Percentiles rank a stretch among this genome's conserved stretches.
These are phyloP conservation scores for Keithomyces neogunnii DNA, from an alignment of 2,329 filamentous ascomycete species.

Conservation along the genomic window DNA sequence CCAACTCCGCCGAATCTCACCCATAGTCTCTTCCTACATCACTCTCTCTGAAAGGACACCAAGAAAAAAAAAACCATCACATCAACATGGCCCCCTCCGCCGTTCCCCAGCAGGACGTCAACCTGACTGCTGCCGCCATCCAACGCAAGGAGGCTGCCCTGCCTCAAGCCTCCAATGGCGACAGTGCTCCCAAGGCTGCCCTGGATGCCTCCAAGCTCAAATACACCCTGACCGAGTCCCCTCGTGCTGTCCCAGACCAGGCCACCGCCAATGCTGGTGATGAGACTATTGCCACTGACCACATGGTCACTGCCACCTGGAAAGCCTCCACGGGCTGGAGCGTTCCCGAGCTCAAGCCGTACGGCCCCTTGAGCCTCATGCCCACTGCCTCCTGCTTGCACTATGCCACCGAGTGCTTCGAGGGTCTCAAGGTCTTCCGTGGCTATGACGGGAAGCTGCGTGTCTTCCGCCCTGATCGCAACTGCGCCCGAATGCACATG, in stretches of 20 bases:
- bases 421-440: constrained; percentile 75
- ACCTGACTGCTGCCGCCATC: constrained; percentile 44
- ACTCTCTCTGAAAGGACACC: background rate
- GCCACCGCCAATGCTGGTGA: constrained; percentile 35
- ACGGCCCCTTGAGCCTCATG: constrained; percentile 68
- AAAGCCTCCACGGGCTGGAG: constrained; percentile 58
- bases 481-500: constrained; percentile 56
- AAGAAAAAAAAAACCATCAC: background rate
- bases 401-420: constrained; percentile 88
- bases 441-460: constrained; percentile 67
- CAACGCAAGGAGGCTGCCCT: constrained; percentile 37
- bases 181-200: constrained; percentile 42
- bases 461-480: constrained; percentile 68
- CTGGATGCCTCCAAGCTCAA: constrained; percentile 55
- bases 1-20: background rate
- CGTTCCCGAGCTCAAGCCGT: constrained; percentile 65
- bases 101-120: constrained; percentile 36
- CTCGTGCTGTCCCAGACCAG: constrained; percentile 44
- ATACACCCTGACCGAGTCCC: constrained; percentile 42
- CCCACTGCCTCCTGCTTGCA: constrained; percentile 76
- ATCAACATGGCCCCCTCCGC: constrained; percentile 39
- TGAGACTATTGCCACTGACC: constrained; percentile 64
- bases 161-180: constrained; percentile 16
- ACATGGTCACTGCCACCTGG: constrained; percentile 78
- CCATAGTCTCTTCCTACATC: background rate